Conservation (phyloP, 2,329 filamentous ascomycete genomes). For the Alternaria arborescens region DNA sequence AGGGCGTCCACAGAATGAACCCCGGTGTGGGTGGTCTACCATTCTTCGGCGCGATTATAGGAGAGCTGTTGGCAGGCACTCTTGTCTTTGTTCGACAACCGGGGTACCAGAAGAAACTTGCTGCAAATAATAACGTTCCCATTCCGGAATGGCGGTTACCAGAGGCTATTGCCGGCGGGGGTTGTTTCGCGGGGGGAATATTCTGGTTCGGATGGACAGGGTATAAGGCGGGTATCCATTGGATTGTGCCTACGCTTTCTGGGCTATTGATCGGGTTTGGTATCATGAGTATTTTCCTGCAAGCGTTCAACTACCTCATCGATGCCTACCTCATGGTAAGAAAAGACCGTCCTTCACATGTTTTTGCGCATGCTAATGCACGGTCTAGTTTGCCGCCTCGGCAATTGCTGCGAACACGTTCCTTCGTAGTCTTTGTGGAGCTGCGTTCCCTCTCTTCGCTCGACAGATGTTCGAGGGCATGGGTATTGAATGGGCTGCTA, state of each 20-base stretch:
- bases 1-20: slow-evolving; percentile 73
- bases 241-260: no score
- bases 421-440: slow-evolving; percentile 60
- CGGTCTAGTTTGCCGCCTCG: slow-evolving; percentile 57
- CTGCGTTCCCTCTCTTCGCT: slow-evolving; percentile 63
- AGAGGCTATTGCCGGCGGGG: slow-evolving; percentile 62
- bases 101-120: slow-evolving; percentile 66
- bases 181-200: slow-evolving; percentile 44
- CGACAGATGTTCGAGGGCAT: slow-evolving; percentile 65
- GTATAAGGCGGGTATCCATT: no score
- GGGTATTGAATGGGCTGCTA: slow-evolving; percentile 59
- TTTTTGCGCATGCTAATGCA: slow-evolving; percentile 17
- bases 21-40: slow-evolving; percentile 77
- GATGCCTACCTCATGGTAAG: slow-evolving; percentile 64
- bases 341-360: neutral
- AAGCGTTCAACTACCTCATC: slow-evolving; percentile 68
- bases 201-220: no score
- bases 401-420: slow-evolving; percentile 66
- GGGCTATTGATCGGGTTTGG: slow-evolving; percentile 66
- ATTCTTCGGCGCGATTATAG: slow-evolving; percentile 85
- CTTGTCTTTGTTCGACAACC: slow-evolving; percentile 72
- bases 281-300: slow-evolving; percentile 65
- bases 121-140: slow-evolving; percentile 59
- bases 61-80: slow-evolving; percentile 73
- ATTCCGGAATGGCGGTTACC: slow-evolving; percentile 67